These are phyloP conservation scores for Chlamydomonas incerta DNA, from an alignment of 139 green algal species.

Conservation along the genomic window DNA sequence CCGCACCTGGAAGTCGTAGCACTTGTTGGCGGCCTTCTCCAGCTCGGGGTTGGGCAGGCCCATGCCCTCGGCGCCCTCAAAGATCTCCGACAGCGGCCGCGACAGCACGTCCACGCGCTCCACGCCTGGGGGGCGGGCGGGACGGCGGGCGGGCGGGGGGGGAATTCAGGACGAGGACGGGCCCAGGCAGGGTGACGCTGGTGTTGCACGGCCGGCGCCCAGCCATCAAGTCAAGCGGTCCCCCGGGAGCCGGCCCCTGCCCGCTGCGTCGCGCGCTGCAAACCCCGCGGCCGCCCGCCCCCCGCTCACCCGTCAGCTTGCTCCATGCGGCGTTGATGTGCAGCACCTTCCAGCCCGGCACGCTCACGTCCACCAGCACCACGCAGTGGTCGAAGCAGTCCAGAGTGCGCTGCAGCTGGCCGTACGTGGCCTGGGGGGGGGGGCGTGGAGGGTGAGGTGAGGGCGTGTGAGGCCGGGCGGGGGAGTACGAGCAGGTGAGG, in stretches of 20 bases:
- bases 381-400: slow-evolving; percentile 60
- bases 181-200: not conserved
- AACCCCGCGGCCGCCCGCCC: not conserved
- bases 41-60: slow-evolving; percentile 35
- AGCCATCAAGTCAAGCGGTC: too few relatives aligned
- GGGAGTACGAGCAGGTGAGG: too few relatives aligned
- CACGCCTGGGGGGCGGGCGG: slow-evolving; percentile 22
- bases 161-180: not conserved
- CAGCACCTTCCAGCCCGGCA: slow-evolving; percentile 45
- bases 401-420: slow-evolving; percentile 52
- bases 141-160: not conserved
- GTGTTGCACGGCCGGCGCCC: too few relatives aligned
- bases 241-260: too few relatives aligned
- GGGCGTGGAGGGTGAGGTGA: not conserved
- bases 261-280: too few relatives aligned
- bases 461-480: too few relatives aligned
- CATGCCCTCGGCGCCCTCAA: slow-evolving; percentile 37
- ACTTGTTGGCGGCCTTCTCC: not conserved
- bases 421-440: slow-evolving; percentile 25
- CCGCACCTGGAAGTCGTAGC: slow-evolving; percentile 29
- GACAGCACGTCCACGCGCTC: slow-evolving; percentile 36
- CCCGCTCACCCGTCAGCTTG: slow-evolving; percentile 40
- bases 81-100: slow-evolving; percentile 29
- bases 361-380: slow-evolving; percentile 47
- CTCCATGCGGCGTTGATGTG: slow-evolving; percentile 43